These are phyloP conservation scores for Dactylonectria macrodidyma DNA, from an alignment of 2,329 filamentous ascomycete genomes.

Conservation along the genomic window DNA sequence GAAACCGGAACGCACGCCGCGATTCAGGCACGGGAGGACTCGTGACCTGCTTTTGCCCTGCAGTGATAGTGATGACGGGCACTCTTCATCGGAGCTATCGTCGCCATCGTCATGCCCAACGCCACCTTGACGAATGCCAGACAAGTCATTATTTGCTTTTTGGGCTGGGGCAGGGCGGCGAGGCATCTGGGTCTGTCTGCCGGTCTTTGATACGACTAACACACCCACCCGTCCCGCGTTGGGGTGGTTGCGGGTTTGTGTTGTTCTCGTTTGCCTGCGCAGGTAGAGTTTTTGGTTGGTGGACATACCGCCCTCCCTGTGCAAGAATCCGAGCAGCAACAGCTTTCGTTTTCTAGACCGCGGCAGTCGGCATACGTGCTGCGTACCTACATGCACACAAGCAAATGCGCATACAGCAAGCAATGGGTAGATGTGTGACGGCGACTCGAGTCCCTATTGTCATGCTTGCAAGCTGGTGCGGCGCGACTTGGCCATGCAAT, in stretches of 20 bases:
- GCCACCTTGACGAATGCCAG: conserved; percentile 3
- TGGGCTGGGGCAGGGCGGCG: conserved; percentile 21
- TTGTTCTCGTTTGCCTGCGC: background rate
- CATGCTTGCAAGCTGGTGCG: conserved; percentile 13
- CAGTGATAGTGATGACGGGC: background rate
- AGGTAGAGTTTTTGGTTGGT: too few relatives aligned
- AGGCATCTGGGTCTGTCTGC: conserved; percentile 13
- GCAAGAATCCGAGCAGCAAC: background rate
- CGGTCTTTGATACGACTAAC: background rate
- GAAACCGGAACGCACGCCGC: conserved; percentile 6
- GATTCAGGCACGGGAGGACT: background rate
- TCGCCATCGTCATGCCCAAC: background rate
- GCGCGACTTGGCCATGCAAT: conserved; percentile 22
- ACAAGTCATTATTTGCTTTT: conserved; percentile 20
- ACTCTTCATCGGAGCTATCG: background rate
- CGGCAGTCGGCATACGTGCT: background rate
- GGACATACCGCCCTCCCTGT: background rate
- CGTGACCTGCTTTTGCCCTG: background rate
- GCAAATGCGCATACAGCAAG: too few relatives aligned
- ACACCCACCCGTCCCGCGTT: background rate
- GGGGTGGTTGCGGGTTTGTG: background rate
- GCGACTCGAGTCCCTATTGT: conserved; percentile 9
- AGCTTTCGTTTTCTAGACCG: background rate
- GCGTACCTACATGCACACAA: background rate
- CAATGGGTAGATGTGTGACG: background rate